Percentiles rank a stretch among this genome's conserved stretches.
phyloP scores from a whole-genome alignment of 2,329 filamentous ascomycete genomes.

The Cladophialophora immunda region DNA sequence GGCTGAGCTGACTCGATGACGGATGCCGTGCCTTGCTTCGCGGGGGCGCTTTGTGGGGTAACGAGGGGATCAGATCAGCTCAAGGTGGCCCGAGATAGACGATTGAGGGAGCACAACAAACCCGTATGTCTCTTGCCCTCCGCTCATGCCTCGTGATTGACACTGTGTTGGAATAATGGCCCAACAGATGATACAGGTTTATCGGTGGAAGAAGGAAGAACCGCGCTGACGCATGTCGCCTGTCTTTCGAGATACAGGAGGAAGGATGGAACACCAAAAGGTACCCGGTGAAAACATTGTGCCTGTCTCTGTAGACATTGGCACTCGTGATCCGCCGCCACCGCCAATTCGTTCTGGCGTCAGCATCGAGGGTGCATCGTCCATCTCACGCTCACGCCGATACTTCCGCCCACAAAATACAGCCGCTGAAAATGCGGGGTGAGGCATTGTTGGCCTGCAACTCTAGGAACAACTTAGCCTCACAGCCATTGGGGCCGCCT shows the following conservation, averaged over 20 bases:
- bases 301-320: background rate
- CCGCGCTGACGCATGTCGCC: background rate
- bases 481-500: no score
- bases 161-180: background rate
- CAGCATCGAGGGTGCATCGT: background rate
- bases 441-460: no score
- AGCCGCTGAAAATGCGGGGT: constrained; percentile 9
- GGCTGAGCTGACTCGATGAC: constrained; percentile 12
- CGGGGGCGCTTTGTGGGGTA: constrained; percentile 18
- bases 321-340: background rate
- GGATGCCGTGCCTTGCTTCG: constrained; percentile 2
- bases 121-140: background rate
- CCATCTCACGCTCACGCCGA: background rate
- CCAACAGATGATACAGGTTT: background rate
- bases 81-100: background rate
- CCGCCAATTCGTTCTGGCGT: background rate
- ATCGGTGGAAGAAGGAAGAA: background rate
- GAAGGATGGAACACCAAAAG: background rate
- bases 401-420: background rate
- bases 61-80: constrained; percentile 8
- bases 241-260: background rate
- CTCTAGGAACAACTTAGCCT: no score
- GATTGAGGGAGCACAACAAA: background rate
- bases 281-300: background rate
- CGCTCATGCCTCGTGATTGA: background rate